Conservation (phyloP, 352 stramenopile species). For the Aphanomyces invadans region DNA sequence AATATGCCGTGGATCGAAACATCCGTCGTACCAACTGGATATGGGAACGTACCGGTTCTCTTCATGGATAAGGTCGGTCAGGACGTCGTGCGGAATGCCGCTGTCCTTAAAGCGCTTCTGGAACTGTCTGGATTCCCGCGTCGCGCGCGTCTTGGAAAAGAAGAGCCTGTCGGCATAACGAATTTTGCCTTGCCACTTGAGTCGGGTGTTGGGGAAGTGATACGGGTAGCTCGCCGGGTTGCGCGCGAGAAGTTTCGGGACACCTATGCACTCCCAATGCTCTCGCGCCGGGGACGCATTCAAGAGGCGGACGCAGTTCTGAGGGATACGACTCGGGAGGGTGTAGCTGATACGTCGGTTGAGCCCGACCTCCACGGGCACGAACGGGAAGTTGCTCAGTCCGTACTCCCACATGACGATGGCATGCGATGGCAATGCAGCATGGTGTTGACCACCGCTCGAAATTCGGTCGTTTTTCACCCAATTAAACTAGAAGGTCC, state of each 20-base stretch:
- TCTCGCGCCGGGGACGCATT: background rate
- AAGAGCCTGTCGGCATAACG: background rate
- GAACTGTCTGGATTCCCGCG: background rate
- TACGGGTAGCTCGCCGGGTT: constrained; percentile 3
- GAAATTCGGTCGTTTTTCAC: no score
- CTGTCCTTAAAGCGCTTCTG: constrained; percentile 4
- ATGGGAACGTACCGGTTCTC: constrained; percentile 1
- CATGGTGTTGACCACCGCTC: background rate
- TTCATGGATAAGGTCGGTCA: background rate
- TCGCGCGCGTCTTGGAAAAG: background rate
- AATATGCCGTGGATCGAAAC: no score
- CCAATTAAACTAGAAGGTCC: background rate
- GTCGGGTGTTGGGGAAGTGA: background rate
- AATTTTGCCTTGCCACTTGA: background rate
- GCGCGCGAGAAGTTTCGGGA: constrained; percentile 1
- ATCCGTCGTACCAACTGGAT: background rate
- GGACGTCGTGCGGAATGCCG: background rate
- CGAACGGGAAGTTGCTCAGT: background rate
- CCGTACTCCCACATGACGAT: constrained; percentile 13
- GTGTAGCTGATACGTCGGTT: constrained; percentile 12
- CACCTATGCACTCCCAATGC: background rate
- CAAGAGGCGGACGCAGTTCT: background rate
- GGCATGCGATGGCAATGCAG: background rate
- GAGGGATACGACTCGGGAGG: constrained; percentile 4
- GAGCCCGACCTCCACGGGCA: background rate